Base-by-base conservation (phyloP, 2,329 filamentous ascomycete genomes). In the Colletotrichum caudatum region DNA sequence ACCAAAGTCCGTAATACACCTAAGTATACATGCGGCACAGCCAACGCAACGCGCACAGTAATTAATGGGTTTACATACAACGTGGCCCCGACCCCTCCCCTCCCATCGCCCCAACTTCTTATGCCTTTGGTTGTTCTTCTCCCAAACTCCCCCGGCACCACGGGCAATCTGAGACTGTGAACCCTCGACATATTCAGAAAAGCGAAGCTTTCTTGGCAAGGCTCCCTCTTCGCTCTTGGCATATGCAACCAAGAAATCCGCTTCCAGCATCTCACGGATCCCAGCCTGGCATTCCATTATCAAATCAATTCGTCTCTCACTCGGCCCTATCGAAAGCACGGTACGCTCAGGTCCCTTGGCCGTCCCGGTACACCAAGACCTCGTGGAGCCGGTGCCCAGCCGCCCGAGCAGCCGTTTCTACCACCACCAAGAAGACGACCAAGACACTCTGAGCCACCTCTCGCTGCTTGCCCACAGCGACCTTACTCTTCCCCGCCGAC, bases 201-300 rank as follows among this genome's bases (percentile, higher is more conserved):
- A 66, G 69, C 72, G 72, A 74, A 74, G 72, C 72, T 74, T 74
- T 74, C 73, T 74, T 74, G 73, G 73, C 73, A 73, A 70, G 73
- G 66, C 69, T 73, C 66, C 64, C 73, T 73, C 69, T 64, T 74
- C 60, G 59, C 60, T 73, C 73, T 74, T 74, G 73, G 73, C 73
- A 74, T 73, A 74, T 74, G 73, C 73, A 74, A 70, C 72, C 69
- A 72, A 72, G 73, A 70, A 69, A 63, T 66, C 60, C 64, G 64
- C 64, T 66, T 68, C 72, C 70, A 74, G 72, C 70, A 72, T 73
- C 69, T 69, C 65, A 66, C 70, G 64, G 64, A 74, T 73, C 73
- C 59, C 71, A 73, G 68, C 71, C 68, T 67, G 63, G 58, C 35
- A 72, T 65, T 72, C 70, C 62, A 72, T 70, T 61, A 70, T 70